phyloP scores from a whole-genome alignment of 164 flowering plant species.

The Vitis rupestris region DNA sequence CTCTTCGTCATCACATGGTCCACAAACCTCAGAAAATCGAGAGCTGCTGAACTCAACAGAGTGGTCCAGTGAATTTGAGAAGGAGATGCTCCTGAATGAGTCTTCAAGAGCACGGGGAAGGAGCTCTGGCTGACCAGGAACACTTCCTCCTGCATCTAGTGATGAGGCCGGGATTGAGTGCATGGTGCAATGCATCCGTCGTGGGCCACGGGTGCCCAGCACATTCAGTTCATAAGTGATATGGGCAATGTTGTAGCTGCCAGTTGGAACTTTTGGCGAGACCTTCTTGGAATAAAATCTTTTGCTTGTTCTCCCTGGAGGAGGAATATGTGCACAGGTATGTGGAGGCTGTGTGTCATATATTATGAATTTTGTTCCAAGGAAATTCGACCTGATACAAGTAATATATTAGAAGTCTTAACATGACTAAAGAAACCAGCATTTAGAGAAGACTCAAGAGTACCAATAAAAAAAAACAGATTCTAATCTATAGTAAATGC shows the following conservation, averaged over 20 bases:
- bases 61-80: slow-evolving; percentile 34
- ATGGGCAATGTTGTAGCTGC: slow-evolving; percentile 43
- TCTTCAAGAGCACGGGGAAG: slow-evolving; percentile 40
- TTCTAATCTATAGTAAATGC: too few species aligned
- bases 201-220: slow-evolving; percentile 41
- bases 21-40: slow-evolving; percentile 27
- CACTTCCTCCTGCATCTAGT: slow-evolving; percentile 27
- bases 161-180: slow-evolving; percentile 44
- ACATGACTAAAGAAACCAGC: not conserved
- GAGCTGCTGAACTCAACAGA: slow-evolving; percentile 36
- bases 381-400: slow-evolving; percentile 34
- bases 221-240: slow-evolving; percentile 42
- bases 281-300: slow-evolving; percentile 40
- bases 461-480: too few species aligned
- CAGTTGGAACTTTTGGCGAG: slow-evolving; percentile 45
- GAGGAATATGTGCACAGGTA: slow-evolving; percentile 16
- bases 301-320: slow-evolving; percentile 34
- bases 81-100: slow-evolving; percentile 34
- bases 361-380: slow-evolving; percentile 48
- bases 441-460: not conserved
- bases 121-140: slow-evolving; percentile 37
- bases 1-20: slow-evolving; percentile 14
- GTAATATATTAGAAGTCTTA: not conserved
- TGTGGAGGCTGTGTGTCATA: slow-evolving; percentile 47
- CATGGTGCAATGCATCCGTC: slow-evolving; percentile 44